Conservation (phyloP, 257 asterid species). For the Parsonsia alboflavescens region DNA sequence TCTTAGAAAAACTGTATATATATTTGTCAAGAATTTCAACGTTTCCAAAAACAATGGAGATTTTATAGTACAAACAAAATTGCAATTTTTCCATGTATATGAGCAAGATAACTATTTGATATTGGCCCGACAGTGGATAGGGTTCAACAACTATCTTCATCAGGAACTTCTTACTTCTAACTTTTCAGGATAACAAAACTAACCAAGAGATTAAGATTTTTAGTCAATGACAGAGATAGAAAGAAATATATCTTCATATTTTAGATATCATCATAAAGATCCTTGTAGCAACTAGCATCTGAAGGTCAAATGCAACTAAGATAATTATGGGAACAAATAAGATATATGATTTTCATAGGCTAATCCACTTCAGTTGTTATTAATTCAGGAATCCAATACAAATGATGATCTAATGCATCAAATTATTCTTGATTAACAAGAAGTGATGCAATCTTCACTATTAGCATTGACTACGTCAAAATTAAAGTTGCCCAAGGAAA, state of each 20-base stretch:
- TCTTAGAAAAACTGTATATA: no score
- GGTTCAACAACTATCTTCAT: background rate
- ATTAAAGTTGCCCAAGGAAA: no score
- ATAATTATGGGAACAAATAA: background rate
- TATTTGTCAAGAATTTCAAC: background rate
- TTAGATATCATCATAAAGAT: background rate
- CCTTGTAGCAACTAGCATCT: background rate
- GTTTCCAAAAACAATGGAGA: background rate
- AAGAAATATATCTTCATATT: background rate
- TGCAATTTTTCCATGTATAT: background rate
- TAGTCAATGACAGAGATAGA: background rate
- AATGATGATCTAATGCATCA: background rate
- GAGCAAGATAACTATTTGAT: background rate
- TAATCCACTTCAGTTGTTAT: background rate
- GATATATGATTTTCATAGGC: background rate
- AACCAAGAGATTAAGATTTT: background rate
- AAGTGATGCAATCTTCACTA: no score
- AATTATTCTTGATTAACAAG: background rate
- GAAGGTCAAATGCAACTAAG: background rate
- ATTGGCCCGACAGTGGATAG: background rate
- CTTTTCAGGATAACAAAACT: background rate
- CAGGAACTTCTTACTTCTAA: no score
- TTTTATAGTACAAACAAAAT: background rate
- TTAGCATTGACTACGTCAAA: no score
- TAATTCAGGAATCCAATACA: background rate